Base-by-base conservation (phyloP, 2,329 filamentous ascomycete species). In the Calonectria fujianensis region DNA sequence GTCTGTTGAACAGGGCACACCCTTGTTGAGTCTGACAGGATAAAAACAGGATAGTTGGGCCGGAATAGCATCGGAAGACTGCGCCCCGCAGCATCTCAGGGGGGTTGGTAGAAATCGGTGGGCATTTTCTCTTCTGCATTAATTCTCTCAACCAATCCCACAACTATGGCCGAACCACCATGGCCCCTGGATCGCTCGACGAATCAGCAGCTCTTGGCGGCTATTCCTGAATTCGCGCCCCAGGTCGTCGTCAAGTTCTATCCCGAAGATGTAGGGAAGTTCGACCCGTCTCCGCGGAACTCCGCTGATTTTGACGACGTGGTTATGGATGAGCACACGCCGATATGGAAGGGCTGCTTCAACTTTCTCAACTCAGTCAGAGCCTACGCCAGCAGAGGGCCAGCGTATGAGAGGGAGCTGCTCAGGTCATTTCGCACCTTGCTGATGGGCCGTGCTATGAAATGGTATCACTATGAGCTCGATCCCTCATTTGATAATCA, bases 81-180 rank as follows among this genome's bases (percentile, higher is more conserved):
- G 39, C 57, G 57, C 57, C 57, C 57, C 57, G 57, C 57, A 41
- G 27, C 35, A 29, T 63, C 37, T 63, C 57, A 29, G 35, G 57
- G 57, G 37, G 57, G 57, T 63, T 63, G 37, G 57, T 24, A 63
- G 32, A 63, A 63, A 63, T 63, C 37, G n/a, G 35, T 41, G 57
- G 57, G n/a, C 57, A 41, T 41, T 63, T 63, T 63, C 57, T 63
- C 57, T 63, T 63, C 57, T 41, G 57, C 57, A 63, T 63, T 63
- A 63, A 63, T 63, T 63, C 57, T 63, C 57, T 63, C 57, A 63
- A 39, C 57, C 57, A 63, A 63, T 63, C 57, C 57, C 57, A 37
- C n/a, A 39, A 63, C 35, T 63, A 63, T 63, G 57, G 57, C 57
- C 57, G 57, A 63, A 63, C 35, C 57, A 29, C 57, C 35, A 29